Evolutionary conservation across 1,139 yeast species (phyloP), one percentile per base, ranked within the genome.

Genomic region (Taphrina sp.): DNA sequence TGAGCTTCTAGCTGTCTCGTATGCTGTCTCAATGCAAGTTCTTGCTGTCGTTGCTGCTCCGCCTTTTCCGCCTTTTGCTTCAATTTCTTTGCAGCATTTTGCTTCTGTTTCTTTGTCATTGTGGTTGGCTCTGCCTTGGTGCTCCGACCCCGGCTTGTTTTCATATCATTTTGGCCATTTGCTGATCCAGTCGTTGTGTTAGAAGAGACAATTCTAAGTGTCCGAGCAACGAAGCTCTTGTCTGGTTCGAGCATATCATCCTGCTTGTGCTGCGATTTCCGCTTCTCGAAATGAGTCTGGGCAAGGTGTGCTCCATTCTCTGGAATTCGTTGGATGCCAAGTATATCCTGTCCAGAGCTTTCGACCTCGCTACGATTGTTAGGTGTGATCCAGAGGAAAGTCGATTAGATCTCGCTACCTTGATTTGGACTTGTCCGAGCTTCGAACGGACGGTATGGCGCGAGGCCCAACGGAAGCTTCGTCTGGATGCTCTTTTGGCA

Each of bases 91-190:
- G 54, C 54, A 16, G 43, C 45, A 33, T 49, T 49, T 24, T 49
- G 54, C n/a, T 46, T 29, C 20, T 49, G 54, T 46, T 49, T 49
- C 41, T 49, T 49, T 17, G 54, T 49, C 34, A 49, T 10, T 29
- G 17, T 14, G 12, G 29, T 45, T 2, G 20, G 44, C 8, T 10
- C 39, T 12, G 12, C 19, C n/a, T 19, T 19, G 2, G 28, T 17
- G 22, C 16, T 20, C 29, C 16, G 12, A 12, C 14, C 4, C 28
- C 19, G 16, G 12, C 28, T 37, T 10, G 44, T 28, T 14, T 24
- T 24, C 17, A 22, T 14, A 3, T n/a, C 4, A 4, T 31, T 5
- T 7, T 12, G 2, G 1, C 1, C 2, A 26, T 12, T 26, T 3
- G 1, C 31, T 36, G 16, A 8, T 5, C 28, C 28, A 2, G 12